A percentile compares a stretch with the other conserved stretches of the same genome.
Conservation (phyloP, 352 stramenopile species). For the Globisporangium paroecandrum region DNA sequence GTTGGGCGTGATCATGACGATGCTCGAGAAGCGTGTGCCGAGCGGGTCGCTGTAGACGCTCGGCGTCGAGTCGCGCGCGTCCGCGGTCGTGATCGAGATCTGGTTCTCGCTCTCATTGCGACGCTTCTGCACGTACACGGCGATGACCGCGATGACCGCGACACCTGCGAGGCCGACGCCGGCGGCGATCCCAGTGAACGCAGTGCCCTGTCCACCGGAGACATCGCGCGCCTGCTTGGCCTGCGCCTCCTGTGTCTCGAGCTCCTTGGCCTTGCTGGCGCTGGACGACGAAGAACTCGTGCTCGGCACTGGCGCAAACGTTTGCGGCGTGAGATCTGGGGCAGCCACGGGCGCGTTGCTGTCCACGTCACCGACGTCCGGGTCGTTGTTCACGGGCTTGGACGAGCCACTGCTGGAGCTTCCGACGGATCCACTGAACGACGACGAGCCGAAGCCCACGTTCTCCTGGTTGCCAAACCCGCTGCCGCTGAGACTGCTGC, state of each 20-base stretch:
- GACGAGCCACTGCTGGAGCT: conserved; percentile 11
- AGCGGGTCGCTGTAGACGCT: conserved; percentile 79
- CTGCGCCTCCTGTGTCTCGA: conserved; percentile 41
- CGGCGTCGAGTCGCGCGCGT: conserved; percentile 37
- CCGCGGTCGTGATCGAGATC: conserved; percentile 36
- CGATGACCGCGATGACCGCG: conserved; percentile 45
- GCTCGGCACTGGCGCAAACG: conserved; percentile 15
- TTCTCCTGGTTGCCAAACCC: not conserved
- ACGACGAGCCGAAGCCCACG: conserved; percentile 5
- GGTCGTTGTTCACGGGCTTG: conserved; percentile 17
- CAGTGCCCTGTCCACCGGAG: conserved; percentile 16
- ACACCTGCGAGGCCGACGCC: conserved; percentile 29
- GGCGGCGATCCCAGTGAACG: conserved; percentile 16
- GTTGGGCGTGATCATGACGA: conserved; percentile 85
- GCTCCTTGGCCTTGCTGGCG: conserved; percentile 20
- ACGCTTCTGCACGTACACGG: conserved; percentile 47
- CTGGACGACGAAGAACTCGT: conserved; percentile 13
- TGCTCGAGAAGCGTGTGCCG: conserved; percentile 78
- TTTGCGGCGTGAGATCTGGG: conserved; percentile 12
- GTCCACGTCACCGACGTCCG: conserved; percentile 34
- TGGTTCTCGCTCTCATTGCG: conserved; percentile 20
- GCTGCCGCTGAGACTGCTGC: conserved; percentile 3
- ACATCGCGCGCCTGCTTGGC: conserved; percentile 37
- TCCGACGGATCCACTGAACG: conserved; percentile 15
- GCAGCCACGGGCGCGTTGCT: conserved; percentile 16